Evolutionary conservation across 495 filamentous ascomycete genomes (phyloP).

Genomic region (Friedmanniomyces endolithicus): DNA sequence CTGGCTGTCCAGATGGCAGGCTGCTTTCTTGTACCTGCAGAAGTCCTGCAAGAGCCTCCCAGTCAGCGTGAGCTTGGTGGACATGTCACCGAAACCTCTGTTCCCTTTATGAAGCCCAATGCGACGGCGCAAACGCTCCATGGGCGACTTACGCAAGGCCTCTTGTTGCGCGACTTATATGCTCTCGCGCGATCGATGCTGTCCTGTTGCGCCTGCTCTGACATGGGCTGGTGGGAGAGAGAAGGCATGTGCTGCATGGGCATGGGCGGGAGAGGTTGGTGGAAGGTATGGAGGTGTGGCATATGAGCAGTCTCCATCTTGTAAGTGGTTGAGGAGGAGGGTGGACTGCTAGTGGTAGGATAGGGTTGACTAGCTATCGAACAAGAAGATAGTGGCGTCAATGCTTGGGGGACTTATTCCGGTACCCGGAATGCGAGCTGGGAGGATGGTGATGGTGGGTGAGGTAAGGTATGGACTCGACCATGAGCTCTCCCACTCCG

Average conservation of each 20-base stretch:
- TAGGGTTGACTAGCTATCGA: neutral
- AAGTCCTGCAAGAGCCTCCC: slow-evolving; percentile 3
- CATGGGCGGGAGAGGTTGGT: neutral
- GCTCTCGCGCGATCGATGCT: slow-evolving; percentile 15
- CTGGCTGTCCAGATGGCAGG: slow-evolving; percentile 15
- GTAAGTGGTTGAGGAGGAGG: neutral
- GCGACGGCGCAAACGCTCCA: neutral
- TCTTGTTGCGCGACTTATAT: slow-evolving; percentile 20
- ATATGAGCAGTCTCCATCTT: slow-evolving; percentile 12
- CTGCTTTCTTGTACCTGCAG: slow-evolving; percentile 19
- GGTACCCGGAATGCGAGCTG: no score
- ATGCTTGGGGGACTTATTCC: no score
- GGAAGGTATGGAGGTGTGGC: slow-evolving; percentile 1
- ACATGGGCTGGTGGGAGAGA: slow-evolving; percentile 2
- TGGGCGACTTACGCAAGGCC: slow-evolving; percentile 5
- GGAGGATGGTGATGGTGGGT: no score
- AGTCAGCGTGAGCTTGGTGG: no score
- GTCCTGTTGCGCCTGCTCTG: neutral
- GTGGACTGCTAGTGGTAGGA: neutral
- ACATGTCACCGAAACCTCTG: no score
- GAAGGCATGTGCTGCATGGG: slow-evolving; percentile 9
- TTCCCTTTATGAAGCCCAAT: no score
- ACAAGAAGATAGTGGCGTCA: no score
- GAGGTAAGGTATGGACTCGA: no score
- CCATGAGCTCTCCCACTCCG: no score